Evolutionary conservation across 768 basidiomycete species (phyloP).

Genomic region (Suillus spraguei): DNA sequence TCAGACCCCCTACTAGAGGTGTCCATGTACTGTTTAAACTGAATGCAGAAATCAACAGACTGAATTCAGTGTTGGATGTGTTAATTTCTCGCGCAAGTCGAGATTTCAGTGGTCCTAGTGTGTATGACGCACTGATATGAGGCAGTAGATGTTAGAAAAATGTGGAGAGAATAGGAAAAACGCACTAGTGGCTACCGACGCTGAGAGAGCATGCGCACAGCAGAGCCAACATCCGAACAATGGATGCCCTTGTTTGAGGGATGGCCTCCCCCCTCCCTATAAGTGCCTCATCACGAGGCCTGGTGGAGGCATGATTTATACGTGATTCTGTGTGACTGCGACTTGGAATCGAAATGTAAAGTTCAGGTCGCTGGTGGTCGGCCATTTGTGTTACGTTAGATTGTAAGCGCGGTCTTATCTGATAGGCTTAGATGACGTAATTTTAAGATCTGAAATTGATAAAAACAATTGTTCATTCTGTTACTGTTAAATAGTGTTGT

Average conservation of each 20-base stretch:
- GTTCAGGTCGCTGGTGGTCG: not conserved
- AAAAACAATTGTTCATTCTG: no score
- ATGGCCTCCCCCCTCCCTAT: constrained; percentile 13
- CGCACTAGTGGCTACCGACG: constrained; percentile 78
- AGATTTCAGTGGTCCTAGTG: constrained; percentile 79
- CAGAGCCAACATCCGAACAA: constrained; percentile 62
- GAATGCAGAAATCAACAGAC: constrained; percentile 74
- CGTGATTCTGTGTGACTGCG: constrained; percentile 1
- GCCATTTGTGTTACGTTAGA: not conserved
- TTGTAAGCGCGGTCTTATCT: not conserved
- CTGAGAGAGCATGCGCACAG: constrained; percentile 74
- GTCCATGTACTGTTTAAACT: constrained; percentile 79
- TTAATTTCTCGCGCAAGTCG: constrained; percentile 68
- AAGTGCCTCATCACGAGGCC: not conserved
- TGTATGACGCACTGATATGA: constrained; percentile 60
- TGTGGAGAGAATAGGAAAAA: constrained; percentile 10
- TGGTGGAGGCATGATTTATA: not conserved
- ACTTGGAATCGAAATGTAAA: not conserved
- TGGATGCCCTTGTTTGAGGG: constrained; percentile 39
- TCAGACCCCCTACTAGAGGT: constrained; percentile 74
- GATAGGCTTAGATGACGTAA: not conserved
- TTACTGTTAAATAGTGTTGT: no score
- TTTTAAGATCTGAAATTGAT: no score
- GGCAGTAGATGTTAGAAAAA: constrained; percentile 10
- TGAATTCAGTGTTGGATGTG: constrained; percentile 77